A percentile compares a stretch with the other conserved stretches of the same genome.
Evolutionary conservation across 108 stramenopile genomes (phyloP).

Genomic region (Stephanodiscus minutulus): DNA sequence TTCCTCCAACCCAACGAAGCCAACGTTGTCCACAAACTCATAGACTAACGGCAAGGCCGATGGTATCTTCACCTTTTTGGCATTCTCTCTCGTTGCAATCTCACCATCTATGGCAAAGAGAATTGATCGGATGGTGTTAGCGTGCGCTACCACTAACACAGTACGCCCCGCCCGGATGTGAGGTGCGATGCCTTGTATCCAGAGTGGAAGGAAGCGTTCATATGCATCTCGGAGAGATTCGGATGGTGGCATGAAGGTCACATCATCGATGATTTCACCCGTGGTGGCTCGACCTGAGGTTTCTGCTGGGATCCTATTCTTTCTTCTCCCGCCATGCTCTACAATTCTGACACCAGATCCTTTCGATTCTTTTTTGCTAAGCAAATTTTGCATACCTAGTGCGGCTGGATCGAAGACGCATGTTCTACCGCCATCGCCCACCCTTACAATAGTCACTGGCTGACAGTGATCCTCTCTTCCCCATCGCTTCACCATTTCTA

Average conservation of each 20-base stretch:
- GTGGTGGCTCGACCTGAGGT: background rate
- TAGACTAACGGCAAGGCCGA: slow-evolving; percentile 30
- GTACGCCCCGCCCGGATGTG: slow-evolving; percentile 25
- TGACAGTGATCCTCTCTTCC: slow-evolving; percentile 26
- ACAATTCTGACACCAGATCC: slow-evolving; percentile 14
- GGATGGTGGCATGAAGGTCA: slow-evolving; percentile 27
- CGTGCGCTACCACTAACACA: slow-evolving; percentile 29
- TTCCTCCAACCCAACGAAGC: slow-evolving; percentile 1
- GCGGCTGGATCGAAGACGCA: slow-evolving; percentile 4
- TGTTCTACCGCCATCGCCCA: slow-evolving; percentile 2
- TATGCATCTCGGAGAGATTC: slow-evolving; percentile 34
- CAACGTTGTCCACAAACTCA: slow-evolving; percentile 20
- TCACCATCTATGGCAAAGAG: slow-evolving; percentile 32
- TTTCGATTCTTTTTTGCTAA: background rate
- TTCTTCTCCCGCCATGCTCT: slow-evolving; percentile 20
- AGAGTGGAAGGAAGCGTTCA: slow-evolving; percentile 34
- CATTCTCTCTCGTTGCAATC: slow-evolving; percentile 28
- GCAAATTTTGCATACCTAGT: slow-evolving; percentile 3
- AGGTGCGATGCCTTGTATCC: slow-evolving; percentile 39
- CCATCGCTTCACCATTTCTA: slow-evolving; percentile 33
- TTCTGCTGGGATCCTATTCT: background rate
- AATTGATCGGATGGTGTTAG: slow-evolving; percentile 40
- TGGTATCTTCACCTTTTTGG: slow-evolving; percentile 32
- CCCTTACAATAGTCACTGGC: slow-evolving; percentile 32
- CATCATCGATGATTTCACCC: background rate